A percentile compares a stretch with the other conserved stretches of the same genome.
phyloP scores from a whole-genome alignment of 768 basidiomycete species.

The Suillus spraguei region DNA sequence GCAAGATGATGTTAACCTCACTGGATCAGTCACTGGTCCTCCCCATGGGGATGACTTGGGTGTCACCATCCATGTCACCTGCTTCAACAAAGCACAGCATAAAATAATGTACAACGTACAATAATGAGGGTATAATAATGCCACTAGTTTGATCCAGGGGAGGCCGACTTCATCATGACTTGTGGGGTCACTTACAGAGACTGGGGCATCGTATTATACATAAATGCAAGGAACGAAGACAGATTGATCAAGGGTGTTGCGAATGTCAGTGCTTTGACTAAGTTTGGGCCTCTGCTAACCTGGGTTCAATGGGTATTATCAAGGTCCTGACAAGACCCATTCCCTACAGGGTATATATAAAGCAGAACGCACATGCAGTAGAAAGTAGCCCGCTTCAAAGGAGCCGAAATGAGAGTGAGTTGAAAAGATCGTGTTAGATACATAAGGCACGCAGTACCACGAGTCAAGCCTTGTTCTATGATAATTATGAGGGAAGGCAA shows the following conservation, averaged over 20 bases:
- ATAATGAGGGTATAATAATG: neutral
- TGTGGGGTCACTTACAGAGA: too few species aligned
- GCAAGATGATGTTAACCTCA: neutral
- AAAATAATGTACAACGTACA: too few species aligned
- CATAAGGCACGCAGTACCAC: constrained; percentile 2
- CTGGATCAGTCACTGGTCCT: neutral
- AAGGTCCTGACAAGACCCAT: neutral
- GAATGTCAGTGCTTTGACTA: too few species aligned
- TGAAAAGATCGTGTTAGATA: neutral
- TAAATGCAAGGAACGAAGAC: too few species aligned
- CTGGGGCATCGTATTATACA: too few species aligned
- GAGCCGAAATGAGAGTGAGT: neutral
- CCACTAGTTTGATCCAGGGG: neutral
- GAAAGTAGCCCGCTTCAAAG: neutral
- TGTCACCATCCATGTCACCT: neutral
- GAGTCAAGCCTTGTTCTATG: neutral
- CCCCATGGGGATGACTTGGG: neutral
- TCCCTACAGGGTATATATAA: neutral
- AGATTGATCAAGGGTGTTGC: too few species aligned
- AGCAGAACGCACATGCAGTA: neutral
- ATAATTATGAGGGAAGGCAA: neutral
- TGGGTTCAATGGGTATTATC: too few species aligned
- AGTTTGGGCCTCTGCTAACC: too few species aligned
- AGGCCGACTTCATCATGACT: neutral
- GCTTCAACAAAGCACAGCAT: neutral